Conservation (phyloP, 2,329 filamentous ascomycete species). For the Fusarium mexicanum region DNA sequence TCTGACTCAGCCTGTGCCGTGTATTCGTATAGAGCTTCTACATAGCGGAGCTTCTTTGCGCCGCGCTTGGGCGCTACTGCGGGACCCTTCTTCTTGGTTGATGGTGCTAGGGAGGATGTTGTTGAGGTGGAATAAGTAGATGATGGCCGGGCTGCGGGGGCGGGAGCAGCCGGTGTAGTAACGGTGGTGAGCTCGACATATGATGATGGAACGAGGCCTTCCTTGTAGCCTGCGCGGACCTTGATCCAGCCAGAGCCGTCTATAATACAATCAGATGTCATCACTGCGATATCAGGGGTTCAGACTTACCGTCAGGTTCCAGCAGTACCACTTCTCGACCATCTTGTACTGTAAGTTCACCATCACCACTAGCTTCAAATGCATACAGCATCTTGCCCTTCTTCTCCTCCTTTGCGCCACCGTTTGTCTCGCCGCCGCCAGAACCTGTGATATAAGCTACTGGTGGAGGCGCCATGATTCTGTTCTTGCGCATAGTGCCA, state of each 20-base stretch:
- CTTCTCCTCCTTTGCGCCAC: slow-evolving; percentile 56
- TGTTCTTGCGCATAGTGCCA: slow-evolving; percentile 64
- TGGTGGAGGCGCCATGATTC: slow-evolving; percentile 89
- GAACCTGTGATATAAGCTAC: slow-evolving; percentile 78
- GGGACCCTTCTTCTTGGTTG: slow-evolving; percentile 84
- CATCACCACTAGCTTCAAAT: slow-evolving; percentile 83
- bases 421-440: slow-evolving; percentile 59
- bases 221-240: slow-evolving; percentile 76
- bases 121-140: slow-evolving; percentile 81
- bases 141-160: slow-evolving; percentile 67
- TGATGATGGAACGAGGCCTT: slow-evolving; percentile 86
- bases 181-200: slow-evolving; percentile 77
- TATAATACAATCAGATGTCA: slow-evolving; percentile 50
- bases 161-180: slow-evolving; percentile 52
- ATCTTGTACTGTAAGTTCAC: slow-evolving; percentile 83
- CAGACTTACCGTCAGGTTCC: slow-evolving; percentile 82
- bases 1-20: slow-evolving; percentile 85
- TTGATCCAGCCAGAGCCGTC: slow-evolving; percentile 94
- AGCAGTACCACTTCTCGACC: slow-evolving; percentile 80
- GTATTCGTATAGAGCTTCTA: slow-evolving; percentile 94
- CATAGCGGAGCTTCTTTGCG: slow-evolving; percentile 93
- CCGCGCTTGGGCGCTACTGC: slow-evolving; percentile 90
- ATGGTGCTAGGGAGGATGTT: slow-evolving; percentile 47
- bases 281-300: neutral
- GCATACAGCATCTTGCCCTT: slow-evolving; percentile 89